These are phyloP conservation scores for Periconia sp. DNA, from an alignment of 2,329 filamentous ascomycete species.

Conservation along the genomic window DNA sequence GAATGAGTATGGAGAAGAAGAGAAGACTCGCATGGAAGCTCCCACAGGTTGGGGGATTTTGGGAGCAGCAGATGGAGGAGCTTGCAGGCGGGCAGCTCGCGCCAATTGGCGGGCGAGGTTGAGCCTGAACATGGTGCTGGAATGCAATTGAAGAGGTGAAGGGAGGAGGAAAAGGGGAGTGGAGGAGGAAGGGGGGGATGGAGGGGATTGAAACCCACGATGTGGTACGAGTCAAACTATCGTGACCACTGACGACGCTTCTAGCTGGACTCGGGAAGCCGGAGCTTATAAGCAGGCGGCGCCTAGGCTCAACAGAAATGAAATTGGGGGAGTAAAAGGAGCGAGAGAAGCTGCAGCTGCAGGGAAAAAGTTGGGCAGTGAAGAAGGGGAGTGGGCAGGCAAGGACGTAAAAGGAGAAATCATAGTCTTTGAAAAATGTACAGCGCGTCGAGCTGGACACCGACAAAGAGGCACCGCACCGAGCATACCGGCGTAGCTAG, in stretches of 20 bases:
- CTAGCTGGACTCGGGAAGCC: background rate
- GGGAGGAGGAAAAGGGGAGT: background rate
- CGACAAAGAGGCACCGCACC: too few relatives aligned
- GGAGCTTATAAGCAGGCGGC: conserved; percentile 6
- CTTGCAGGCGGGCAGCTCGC: conserved; percentile 27
- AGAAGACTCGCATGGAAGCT: conserved; percentile 28
- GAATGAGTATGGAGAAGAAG: conserved; percentile 27
- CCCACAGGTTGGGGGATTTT: conserved; percentile 16
- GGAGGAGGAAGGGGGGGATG: background rate
- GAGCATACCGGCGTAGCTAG: too few relatives aligned
- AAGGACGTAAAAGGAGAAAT: background rate
- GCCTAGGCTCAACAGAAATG: background rate
- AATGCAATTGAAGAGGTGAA: background rate
- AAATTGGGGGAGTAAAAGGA: conserved; percentile 2
- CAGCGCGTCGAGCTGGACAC: background rate
- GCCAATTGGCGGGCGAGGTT: conserved; percentile 34
- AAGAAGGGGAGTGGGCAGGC: background rate
- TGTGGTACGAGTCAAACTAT: background rate
- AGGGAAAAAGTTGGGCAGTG: background rate
- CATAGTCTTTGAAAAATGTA: too few relatives aligned
- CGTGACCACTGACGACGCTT: background rate
- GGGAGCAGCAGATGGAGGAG: conserved; percentile 27
- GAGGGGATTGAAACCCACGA: conserved; percentile 1
- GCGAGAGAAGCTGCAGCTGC: background rate
- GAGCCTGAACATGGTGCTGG: conserved; percentile 36